Conservation (phyloP, 2,329 filamentous ascomycete genomes). For the Stagonosporopsis tanaceti region DNA sequence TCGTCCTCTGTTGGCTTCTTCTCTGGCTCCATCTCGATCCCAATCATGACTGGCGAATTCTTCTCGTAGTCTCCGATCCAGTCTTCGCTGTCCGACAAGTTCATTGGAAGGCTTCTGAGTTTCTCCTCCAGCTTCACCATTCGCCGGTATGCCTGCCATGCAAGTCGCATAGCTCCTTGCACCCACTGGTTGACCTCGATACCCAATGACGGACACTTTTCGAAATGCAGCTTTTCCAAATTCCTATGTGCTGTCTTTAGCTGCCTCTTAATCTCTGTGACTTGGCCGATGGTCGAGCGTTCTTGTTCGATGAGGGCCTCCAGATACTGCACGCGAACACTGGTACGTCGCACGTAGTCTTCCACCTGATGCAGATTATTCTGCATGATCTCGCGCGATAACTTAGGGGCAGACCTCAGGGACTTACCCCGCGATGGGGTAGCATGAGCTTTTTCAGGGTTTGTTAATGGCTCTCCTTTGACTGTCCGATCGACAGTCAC, state of each 20-base stretch:
- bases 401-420: slow-evolving; percentile 5
- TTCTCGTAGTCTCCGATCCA: slow-evolving; percentile 9
- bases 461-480: neutral
- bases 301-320: slow-evolving; percentile 25
- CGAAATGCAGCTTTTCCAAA: slow-evolving; percentile 32
- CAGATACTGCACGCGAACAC: slow-evolving; percentile 25
- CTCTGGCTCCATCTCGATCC: slow-evolving; percentile 18
- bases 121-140: slow-evolving; percentile 30
- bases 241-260: slow-evolving; percentile 30
- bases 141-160: slow-evolving; percentile 32
- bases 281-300: slow-evolving; percentile 21
- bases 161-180: slow-evolving; percentile 23
- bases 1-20: neutral
- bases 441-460: neutral
- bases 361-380: slow-evolving; percentile 18
- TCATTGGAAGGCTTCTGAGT: slow-evolving; percentile 15
- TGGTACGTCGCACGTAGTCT: slow-evolving; percentile 22
- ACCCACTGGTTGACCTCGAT: slow-evolving; percentile 20
- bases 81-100: slow-evolving; percentile 6
- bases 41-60: slow-evolving; percentile 16
- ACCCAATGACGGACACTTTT: slow-evolving; percentile 17
- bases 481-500: neutral
- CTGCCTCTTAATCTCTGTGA: slow-evolving; percentile 32
- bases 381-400: slow-evolving; percentile 18
- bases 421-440: slow-evolving; percentile 1